Evolutionary conservation across 495 filamentous ascomycete species (phyloP).

Genomic region (Pyronema domesticum): DNA sequence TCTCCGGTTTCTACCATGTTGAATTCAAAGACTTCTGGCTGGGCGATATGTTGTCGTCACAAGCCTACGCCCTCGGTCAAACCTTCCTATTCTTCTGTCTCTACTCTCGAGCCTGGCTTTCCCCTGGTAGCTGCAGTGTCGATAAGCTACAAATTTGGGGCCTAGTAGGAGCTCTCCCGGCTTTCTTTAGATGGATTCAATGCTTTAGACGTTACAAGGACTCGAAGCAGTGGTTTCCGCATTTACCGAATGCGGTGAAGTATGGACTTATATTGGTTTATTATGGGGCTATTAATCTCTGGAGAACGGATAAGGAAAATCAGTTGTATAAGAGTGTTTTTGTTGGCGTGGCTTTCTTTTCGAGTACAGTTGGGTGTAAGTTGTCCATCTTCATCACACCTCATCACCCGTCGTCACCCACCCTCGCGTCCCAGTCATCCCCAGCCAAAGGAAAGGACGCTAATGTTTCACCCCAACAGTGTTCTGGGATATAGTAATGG

Average conservation of each 20-base stretch:
- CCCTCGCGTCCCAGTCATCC: too few species aligned
- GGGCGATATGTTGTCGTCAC: conserved; percentile 90
- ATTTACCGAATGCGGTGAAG: conserved; percentile 82
- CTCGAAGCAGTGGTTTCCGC: conserved; percentile 73
- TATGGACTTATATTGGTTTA: conserved; percentile 69
- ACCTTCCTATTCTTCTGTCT: conserved; percentile 89
- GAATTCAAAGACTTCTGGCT: conserved; percentile 96
- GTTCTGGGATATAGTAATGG: conserved; percentile 91
- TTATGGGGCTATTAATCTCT: conserved; percentile 57
- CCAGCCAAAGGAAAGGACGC: neutral
- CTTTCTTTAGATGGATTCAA: conserved; percentile 74
- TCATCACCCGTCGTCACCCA: neutral
- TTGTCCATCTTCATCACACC: neutral
- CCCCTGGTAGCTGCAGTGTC: conserved; percentile 64
- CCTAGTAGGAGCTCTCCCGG: conserved; percentile 68
- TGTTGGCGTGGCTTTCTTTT: conserved; percentile 56
- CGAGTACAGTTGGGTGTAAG: conserved; percentile 54
- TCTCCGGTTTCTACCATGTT: conserved; percentile 80
- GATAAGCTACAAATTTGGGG: conserved; percentile 65
- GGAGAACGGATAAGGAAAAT: conserved; percentile 48
- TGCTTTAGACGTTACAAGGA: conserved; percentile 81
- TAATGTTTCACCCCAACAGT: conserved; percentile 25
- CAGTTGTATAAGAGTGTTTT: conserved; percentile 42
- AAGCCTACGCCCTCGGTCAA: conserved; percentile 68
- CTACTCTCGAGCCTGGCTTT: conserved; percentile 54